Percentiles rank a stretch among this genome's conserved stretches.
Conservation (phyloP, 2,329 filamentous ascomycete species). For the Fusarium vanettenii region DNA sequence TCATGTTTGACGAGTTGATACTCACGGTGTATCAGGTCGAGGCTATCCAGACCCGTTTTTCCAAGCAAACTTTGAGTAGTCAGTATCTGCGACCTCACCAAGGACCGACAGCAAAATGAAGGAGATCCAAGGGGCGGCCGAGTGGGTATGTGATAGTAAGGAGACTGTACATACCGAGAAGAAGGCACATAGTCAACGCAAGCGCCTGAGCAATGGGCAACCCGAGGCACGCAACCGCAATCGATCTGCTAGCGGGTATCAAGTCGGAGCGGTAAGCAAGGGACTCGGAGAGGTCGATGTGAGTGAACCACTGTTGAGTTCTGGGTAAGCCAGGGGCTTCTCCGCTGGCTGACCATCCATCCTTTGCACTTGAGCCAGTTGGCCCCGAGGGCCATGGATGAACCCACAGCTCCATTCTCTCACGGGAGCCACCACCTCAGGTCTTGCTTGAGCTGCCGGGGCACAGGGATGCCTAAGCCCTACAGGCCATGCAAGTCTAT, state of each 20-base stretch:
- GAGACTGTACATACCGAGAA: constrained; percentile 8
- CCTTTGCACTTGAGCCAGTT: not conserved
- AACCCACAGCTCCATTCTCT: not conserved
- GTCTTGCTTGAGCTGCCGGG: not conserved
- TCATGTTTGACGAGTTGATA: constrained; percentile 4
- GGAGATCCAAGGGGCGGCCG: constrained; percentile 25
- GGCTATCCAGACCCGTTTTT: constrained; percentile 9
- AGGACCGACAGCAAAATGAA: constrained; percentile 20
- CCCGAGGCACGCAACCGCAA: not conserved
- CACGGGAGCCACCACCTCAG: not conserved
- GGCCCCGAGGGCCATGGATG: not conserved
- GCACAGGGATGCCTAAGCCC: constrained; percentile 1
- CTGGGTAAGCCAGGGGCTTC: constrained; percentile 2
- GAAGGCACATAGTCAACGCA: constrained; percentile 6
- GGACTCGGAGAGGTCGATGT: not conserved
- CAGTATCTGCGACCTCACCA: constrained; percentile 3
- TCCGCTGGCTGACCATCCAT: not conserved
- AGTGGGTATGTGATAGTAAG: constrained; percentile 28
- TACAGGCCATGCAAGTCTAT: not conserved
- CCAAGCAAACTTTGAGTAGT: not conserved
- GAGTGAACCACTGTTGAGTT: not conserved
- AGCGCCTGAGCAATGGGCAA: constrained; percentile 7
- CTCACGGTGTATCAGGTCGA: constrained; percentile 24
- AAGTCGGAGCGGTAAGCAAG: not conserved
- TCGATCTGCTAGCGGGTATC: constrained; percentile 1